Evolutionary conservation across 1,284 basidiomycete genomes (phyloP).

Genomic region (Leccinum subrobustum): DNA sequence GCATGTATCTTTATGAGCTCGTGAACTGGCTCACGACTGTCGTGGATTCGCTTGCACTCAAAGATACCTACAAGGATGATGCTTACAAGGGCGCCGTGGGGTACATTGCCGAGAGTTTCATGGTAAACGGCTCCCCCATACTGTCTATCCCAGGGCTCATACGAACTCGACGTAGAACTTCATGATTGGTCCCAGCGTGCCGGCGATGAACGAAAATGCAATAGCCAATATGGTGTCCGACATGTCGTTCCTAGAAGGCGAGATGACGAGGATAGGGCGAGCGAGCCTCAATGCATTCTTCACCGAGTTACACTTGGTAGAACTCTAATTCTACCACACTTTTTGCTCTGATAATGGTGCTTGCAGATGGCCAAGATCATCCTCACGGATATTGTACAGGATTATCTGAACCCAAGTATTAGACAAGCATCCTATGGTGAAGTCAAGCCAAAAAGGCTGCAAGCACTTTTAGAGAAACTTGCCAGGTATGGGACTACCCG

Average conservation of each 20-base stretch:
- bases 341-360: conserved; percentile 10
- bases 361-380: conserved; percentile 76
- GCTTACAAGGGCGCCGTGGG: conserved; percentile 84
- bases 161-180: conserved; percentile 55
- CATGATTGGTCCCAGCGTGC: conserved; percentile 73
- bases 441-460: conserved; percentile 75
- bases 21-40: conserved; percentile 96
- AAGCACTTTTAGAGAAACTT: conserved; percentile 79
- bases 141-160: conserved; percentile 4
- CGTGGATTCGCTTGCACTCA: conserved; percentile 89
- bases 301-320: conserved; percentile 78
- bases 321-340: conserved; percentile 12
- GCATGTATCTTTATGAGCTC: conserved; percentile 93
- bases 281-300: conserved; percentile 75
- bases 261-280: conserved; percentile 73
- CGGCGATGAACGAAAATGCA: conserved; percentile 85
- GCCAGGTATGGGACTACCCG: conserved; percentile 64
- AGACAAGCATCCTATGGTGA: conserved; percentile 72
- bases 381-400: conserved; percentile 70
- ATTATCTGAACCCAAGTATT: conserved; percentile 75
- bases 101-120: conserved; percentile 84
- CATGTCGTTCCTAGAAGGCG: conserved; percentile 81
- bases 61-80: conserved; percentile 82
- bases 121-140: conserved; percentile 49
- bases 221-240: conserved; percentile 82